Evolutionary conservation across 2,329 filamentous ascomycete species (phyloP), one percentile per base, ranked within the genome.

Genomic region (Fusarium sacchari): DNA sequence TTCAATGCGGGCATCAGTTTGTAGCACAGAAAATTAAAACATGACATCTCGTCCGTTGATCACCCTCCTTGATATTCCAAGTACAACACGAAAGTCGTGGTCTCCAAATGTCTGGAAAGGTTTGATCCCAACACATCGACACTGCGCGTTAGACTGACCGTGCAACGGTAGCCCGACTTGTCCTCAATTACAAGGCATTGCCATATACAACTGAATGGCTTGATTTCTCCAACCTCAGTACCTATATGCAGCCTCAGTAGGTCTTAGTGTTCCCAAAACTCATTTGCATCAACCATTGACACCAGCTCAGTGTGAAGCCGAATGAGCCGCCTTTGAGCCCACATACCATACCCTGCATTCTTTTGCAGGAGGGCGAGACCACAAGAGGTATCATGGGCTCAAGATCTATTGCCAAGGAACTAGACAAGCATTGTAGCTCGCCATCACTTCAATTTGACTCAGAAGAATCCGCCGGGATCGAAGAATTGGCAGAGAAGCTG

Each of bases 81-180:
- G 34, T 14, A 13, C 42, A n/a, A 39, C 57, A 11, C 36, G 20
- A 7, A 56, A 56, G 10, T 60, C 58, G 6, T 60, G 58, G 58
- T 60, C 58, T 10, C 58, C 58, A 28, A 56, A 60, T 36, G 47
- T 55, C 13, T 60, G 47, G 58, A 60, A 56, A 60, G 47, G 58
- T 60, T 26, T 22, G 36, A 24, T 9, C 7, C 7, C 9, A 3
- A 14, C 28, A 10, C 10, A 11, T 6, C 18, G 8, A 42, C 18
- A 6, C 26, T 14, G 14, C 17, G 11, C 10, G 8, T 26, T 14
- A 28, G 15, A n/a, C 36, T 60, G 28, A 60, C 37, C 9, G 8
- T 6, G 14, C 8, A 7, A 17, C 9, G 17, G 4, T 6, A 60
- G 58, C 58, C 18, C 58, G 47, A 5, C 47, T 60, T 11, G 28